These are phyloP conservation scores for Isoetes engelmannii DNA, from an alignment of 83 land plant species.

Conservation along the genomic window DNA sequence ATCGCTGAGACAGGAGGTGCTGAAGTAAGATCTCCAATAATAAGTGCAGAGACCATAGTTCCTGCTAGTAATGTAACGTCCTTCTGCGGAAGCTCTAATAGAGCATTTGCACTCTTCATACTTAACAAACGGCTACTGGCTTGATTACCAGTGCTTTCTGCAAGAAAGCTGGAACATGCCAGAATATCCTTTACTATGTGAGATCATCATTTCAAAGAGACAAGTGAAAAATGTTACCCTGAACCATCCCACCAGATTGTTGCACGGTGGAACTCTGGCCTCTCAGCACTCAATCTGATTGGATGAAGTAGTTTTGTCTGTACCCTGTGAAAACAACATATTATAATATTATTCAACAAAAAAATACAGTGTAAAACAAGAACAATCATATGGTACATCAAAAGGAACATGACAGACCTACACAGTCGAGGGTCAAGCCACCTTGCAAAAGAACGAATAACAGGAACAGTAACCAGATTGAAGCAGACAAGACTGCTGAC, in stretches of 20 bases:
- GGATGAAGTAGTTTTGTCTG: constrained; percentile 47
- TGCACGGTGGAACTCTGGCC: constrained; percentile 82
- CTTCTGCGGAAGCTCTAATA: constrained; percentile 69
- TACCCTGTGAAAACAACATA: constrained; percentile 40
- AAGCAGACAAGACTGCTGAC: constrained; percentile 85
- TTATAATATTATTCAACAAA: background rate
- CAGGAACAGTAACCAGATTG: constrained; percentile 70
- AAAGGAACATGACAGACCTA: constrained; percentile 37
- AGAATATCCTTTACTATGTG: background rate
- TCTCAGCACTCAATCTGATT: constrained; percentile 46
- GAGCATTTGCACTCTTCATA: constrained; percentile 89
- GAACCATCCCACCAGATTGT: constrained; percentile 67
- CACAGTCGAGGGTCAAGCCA: constrained; percentile 57
- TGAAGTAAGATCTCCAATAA: constrained; percentile 60
- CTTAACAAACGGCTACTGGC: constrained; percentile 82
- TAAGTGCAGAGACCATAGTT: constrained; percentile 50
- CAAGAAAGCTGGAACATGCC: constrained; percentile 57
- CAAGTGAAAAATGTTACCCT: constrained; percentile 47
- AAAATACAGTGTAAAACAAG: background rate
- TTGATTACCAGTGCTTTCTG: constrained; percentile 88
- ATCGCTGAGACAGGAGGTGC: background rate
- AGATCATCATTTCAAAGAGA: background rate
- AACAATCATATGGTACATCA: background rate
- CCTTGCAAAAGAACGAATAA: constrained; percentile 64
- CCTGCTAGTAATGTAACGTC: constrained; percentile 47